Evolutionary conservation across 805 yeast species (phyloP).

Genomic region (Hanseniaspora thailandica): DNA sequence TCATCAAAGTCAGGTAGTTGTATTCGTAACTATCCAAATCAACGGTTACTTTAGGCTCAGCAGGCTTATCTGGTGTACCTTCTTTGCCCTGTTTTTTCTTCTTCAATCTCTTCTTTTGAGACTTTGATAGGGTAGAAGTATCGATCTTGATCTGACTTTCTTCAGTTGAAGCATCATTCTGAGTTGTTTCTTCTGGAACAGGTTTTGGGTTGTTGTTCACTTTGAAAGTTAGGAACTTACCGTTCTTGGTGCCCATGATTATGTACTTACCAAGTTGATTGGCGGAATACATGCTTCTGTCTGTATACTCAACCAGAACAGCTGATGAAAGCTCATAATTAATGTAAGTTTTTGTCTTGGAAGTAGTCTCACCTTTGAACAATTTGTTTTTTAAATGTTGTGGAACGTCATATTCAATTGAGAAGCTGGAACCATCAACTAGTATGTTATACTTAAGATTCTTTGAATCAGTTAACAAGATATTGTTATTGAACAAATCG

Average conservation of each 20-base stretch:
- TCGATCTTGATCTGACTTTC: not conserved
- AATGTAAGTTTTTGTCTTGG: not conserved
- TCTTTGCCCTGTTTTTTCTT: not conserved
- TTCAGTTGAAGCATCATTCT: no score
- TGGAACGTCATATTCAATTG: conserved; percentile 4
- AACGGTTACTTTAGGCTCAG: not conserved
- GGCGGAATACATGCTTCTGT: not conserved
- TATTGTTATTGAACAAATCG: not conserved
- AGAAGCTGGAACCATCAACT: not conserved
- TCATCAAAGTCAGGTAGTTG: conserved; percentile 3
- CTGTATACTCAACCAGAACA: conserved; percentile 6
- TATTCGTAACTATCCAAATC: not conserved
- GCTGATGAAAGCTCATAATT: not conserved
- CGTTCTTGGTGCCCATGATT: not conserved
- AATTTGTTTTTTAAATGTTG: conserved; percentile 3
- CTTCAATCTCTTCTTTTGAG: conserved; percentile 13
- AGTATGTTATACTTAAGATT: not conserved
- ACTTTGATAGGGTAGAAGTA: conserved; percentile 1
- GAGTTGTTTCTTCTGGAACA: not conserved
- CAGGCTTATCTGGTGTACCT: not conserved
- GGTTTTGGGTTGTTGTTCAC: conserved; percentile 9
- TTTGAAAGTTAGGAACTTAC: not conserved
- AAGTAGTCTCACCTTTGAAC: not conserved
- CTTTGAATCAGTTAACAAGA: conserved; percentile 2
- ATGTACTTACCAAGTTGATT: conserved; percentile 11